These are phyloP conservation scores for Alnus glutinosa DNA, from an alignment of 306 rosid genomes.

Conservation along the genomic window DNA sequence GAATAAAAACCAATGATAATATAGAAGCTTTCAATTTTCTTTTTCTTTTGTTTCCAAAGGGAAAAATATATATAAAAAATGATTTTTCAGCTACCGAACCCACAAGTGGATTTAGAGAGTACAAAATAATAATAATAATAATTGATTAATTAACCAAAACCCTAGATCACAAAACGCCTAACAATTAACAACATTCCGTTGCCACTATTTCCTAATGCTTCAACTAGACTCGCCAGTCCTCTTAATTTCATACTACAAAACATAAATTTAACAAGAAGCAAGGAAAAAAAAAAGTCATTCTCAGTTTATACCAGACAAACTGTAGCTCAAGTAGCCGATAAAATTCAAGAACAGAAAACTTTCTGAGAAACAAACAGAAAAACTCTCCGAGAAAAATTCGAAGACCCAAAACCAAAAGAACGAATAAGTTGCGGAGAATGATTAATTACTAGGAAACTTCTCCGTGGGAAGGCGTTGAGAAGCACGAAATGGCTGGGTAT, in stretches of 20 bases:
- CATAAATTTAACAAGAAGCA: background rate
- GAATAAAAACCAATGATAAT: background rate
- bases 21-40: background rate
- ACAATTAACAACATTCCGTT: background rate
- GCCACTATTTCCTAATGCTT: background rate
- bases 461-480: background rate
- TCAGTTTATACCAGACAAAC: background rate
- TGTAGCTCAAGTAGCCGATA: background rate
- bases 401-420: background rate
- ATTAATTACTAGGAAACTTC: background rate
- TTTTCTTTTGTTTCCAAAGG: background rate
- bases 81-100: conserved; percentile 11
- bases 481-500: background rate
- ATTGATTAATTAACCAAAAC: background rate
- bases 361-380: background rate
- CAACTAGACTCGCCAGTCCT: background rate
- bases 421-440: background rate
- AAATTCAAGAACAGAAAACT: background rate
- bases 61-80: too few relatives aligned
- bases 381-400: background rate
- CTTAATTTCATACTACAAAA: background rate
- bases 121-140: background rate
- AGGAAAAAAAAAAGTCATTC: background rate
- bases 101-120: background rate
- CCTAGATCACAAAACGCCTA: background rate